Conservation (phyloP, 2,329 filamentous ascomycete genomes). For the Penicillium sp. region DNA sequence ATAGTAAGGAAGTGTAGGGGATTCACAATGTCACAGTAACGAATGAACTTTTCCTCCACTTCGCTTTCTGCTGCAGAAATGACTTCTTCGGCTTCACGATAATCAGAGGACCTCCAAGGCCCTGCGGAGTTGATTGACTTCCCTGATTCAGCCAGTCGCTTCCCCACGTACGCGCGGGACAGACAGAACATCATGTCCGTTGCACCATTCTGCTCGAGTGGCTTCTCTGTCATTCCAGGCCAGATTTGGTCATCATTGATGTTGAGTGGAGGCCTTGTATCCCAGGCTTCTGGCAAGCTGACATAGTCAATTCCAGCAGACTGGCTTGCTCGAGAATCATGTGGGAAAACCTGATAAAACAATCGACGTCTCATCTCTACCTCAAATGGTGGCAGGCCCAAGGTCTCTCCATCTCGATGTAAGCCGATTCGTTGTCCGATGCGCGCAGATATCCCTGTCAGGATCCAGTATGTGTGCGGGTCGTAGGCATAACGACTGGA, state of each 20-base stretch:
- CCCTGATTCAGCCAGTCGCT: conserved; percentile 3
- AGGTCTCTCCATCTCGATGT: conserved; percentile 48
- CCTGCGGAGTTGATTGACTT: conserved; percentile 2
- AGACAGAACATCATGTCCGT: conserved; percentile 48
- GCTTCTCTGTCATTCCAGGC: conserved; percentile 43
- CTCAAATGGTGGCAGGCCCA: conserved; percentile 51
- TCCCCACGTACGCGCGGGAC: conserved; percentile 12
- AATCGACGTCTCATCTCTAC: conserved; percentile 38
- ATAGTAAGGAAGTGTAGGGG: conserved; percentile 47
- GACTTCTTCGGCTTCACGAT: conserved; percentile 5
- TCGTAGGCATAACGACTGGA: conserved; percentile 30
- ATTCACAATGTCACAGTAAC: conserved; percentile 36
- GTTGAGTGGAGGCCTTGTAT: conserved; percentile 44
- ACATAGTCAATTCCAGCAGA: conserved; percentile 28
- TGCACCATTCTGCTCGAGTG: conserved; percentile 41
- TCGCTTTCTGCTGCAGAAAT: conserved; percentile 30
- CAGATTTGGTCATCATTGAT: conserved; percentile 40
- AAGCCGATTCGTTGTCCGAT: conserved; percentile 52
- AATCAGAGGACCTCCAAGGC: conserved; percentile 6
- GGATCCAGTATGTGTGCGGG: conserved; percentile 54
- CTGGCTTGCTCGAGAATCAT: conserved; percentile 30
- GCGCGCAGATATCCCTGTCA: conserved; percentile 49
- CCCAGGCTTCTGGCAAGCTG: conserved; percentile 18
- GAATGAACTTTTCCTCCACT: conserved; percentile 36
- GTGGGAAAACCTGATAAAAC: conserved; percentile 29